Evolutionary conservation across 192 early-diverging fungal species (phyloP), one percentile per base, ranked within the genome.

Genomic region (Geranomyces variabilis): DNA sequence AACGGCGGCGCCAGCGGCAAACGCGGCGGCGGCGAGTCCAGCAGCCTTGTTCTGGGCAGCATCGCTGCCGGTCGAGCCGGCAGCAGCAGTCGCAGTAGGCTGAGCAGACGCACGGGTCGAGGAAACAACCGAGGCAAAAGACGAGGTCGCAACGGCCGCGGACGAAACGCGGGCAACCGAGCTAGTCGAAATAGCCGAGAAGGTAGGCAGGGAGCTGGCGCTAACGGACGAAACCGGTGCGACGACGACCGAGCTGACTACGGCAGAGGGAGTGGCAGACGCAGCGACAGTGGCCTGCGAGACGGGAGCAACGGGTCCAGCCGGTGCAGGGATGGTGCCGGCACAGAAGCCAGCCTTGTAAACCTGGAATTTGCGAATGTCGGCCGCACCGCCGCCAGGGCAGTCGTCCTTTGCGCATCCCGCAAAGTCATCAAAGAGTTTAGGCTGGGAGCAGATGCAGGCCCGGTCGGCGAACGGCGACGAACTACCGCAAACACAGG

Each of bases 281-380:
- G 58, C 17, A 61, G 9, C 41, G 46, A 64, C 5, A 4, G 55
- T n/a, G 60, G 22, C 33, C 13, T 34, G 30, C 21, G 70, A 60
- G 21, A 63, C 60, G 28, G 43, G 12, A 8, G 59, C 62, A 7
- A 8, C 8, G 10, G 45, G 46, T 0, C n/a, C 58, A 26, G 58
- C 58, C 3, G 58, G 58, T 7, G 28, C 4, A 5, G 19, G 3
- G 58, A 60, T 29, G 7, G 12, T 60, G 28, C 58, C 58, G 12
- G 58, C 22, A 17, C 58, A 60, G 58, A 60, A 60, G 28, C 6
- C 58, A 4, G 58, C 17, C 31, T 60, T 60, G 58, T 30, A 60
- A 5, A 7, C 30, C 15, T 29, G 12, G 58, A 60, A 29, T 7
- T 30, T 24, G 58, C 17, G 15, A 17, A 60, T 60, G 12, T 60